Base-by-base conservation (phyloP, 2,329 filamentous ascomycete species). In the Fusarium bulbicola region DNA sequence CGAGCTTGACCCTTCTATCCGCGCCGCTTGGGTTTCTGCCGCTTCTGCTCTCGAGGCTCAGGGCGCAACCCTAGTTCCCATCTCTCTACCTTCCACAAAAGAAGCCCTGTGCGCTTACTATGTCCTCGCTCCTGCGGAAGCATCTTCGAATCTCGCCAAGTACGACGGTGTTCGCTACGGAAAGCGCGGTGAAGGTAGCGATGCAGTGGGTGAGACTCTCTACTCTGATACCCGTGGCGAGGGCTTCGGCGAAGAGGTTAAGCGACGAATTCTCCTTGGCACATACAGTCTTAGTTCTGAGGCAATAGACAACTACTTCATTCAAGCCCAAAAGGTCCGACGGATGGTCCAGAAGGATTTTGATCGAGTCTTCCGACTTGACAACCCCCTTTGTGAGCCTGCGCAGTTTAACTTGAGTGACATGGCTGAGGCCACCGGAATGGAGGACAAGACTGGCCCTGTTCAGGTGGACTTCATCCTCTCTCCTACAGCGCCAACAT, bases 81-180 rank as follows among this genome's bases (percentile, higher is more conserved):
- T 98, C 21, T 94, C 92, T 5, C 86, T 99, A 9, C 95, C 95
- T 1, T 90, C 92, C 2, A 99, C 95, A 3, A 92, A 90, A 70
- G 91, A 93, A 74, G 95, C 96, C 0, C 89, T 99, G 2, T 93
- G 95, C 26, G 93, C 96, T 39, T 99, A 99, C 85, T 99, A 99
- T 81, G 89, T 99, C 63, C 91, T 99, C 63, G 97, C 96, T 2
- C 94, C 96, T 0, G 95, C 96, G 21, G 96, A 99, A 83, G 96
- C 96, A 7, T 94, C 94, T 3, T 98, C 95, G 21, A 99, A 99
- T 78, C 89, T 99, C 5, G 94, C 96, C 64, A 98, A 97, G 81
- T 99, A 98, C 81, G 97, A 99, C 77, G 96, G 96, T 26, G 90
- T 98, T n/a, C 92, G 96, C 16, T 99, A 97, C 82, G 96, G 96